Evolutionary conservation across 2,329 filamentous ascomycete genomes (phyloP).

Genomic region (Trichoderma cornu-damae): DNA sequence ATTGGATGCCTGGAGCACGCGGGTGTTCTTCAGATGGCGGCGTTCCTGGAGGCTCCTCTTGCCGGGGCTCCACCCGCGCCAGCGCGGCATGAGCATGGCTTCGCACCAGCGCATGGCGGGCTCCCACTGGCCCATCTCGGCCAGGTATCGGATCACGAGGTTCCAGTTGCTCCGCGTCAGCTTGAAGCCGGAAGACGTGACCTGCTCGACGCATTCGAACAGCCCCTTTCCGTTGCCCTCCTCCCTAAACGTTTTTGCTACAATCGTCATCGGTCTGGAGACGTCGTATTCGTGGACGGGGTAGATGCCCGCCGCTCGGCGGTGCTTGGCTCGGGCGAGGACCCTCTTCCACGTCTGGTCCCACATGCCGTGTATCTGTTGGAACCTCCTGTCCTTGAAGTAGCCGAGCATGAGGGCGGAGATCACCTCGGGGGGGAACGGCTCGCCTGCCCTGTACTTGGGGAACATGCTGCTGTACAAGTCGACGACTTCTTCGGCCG

Average conservation of each 20-base stretch:
- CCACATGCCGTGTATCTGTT: conserved; percentile 64
- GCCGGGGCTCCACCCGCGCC: conserved; percentile 62
- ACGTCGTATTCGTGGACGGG: conserved; percentile 50
- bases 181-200: conserved; percentile 62
- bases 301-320: conserved; percentile 33
- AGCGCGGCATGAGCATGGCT: conserved; percentile 68
- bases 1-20: conserved; percentile 30
- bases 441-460: conserved; percentile 28
- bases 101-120: conserved; percentile 74
- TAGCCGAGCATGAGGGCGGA: conserved; percentile 64
- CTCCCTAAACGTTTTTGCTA: conserved; percentile 43
- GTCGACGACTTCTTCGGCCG: conserved; percentile 53
- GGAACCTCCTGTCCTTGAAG: conserved; percentile 51
- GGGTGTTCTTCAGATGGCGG: conserved; percentile 36
- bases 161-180: conserved; percentile 80
- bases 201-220: conserved; percentile 45
- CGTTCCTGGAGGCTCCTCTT: conserved; percentile 29
- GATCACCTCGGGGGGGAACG: conserved; percentile 52
- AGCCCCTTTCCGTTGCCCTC: conserved; percentile 44
- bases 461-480: conserved; percentile 45
- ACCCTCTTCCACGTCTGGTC: conserved; percentile 51
- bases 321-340: conserved; percentile 32
- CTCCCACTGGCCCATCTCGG: conserved; percentile 51
- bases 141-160: conserved; percentile 63
- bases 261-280: conserved; percentile 44